Evolutionary conservation across 306 rosid species (phyloP).

Genomic region (Vicia villosa): DNA sequence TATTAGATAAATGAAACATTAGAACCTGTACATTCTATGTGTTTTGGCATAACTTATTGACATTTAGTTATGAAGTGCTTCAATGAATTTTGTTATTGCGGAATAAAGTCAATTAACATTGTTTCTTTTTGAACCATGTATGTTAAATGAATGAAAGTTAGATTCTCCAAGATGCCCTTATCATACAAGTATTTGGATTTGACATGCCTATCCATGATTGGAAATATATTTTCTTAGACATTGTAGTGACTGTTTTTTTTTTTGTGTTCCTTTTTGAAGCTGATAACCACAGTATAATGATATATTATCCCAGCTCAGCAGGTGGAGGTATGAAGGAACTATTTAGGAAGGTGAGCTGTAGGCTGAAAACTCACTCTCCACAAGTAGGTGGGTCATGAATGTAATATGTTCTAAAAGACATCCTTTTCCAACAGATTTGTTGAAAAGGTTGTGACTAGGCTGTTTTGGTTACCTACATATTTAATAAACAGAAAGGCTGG

Average conservation of each 20-base stretch:
- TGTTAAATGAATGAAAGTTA: constrained; percentile 22
- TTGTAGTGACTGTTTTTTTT: constrained; percentile 42
- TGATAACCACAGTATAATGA: constrained; percentile 96
- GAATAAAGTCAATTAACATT: background rate
- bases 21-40: constrained; percentile 5
- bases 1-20: background rate
- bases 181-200: constrained; percentile 26
- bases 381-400: constrained; percentile 28
- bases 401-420: constrained; percentile 29
- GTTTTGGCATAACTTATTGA: constrained; percentile 3
- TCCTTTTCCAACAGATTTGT: constrained; percentile 30
- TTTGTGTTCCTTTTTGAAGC: constrained; percentile 60
- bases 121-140: constrained; percentile 5
- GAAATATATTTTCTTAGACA: constrained; percentile 37
- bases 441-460: constrained; percentile 24
- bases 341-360: constrained; percentile 88
- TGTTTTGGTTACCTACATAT: constrained; percentile 31
- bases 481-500: constrained; percentile 14
- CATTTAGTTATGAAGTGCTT: background rate
- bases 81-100: constrained; percentile 1
- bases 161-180: constrained; percentile 14
- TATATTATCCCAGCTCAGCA: constrained; percentile 98
- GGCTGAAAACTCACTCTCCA: constrained; percentile 34
- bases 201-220: constrained; percentile 14
- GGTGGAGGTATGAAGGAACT: constrained; percentile 99